Conservation (phyloP, 495 filamentous ascomycete genomes). For the Antarctomyces pellizariae region DNA sequence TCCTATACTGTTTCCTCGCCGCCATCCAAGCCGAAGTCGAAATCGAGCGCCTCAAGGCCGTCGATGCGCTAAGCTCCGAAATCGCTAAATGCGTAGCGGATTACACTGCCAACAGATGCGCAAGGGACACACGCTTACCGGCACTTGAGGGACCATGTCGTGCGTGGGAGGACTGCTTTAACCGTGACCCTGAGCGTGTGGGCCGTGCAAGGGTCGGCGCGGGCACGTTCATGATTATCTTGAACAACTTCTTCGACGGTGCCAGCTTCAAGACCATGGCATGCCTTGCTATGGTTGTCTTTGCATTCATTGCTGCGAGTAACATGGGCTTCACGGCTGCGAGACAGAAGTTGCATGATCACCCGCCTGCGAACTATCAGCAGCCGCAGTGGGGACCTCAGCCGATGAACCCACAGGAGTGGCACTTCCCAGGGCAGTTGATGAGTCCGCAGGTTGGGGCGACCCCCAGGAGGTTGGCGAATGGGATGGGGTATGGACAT, state of each 20-base stretch:
- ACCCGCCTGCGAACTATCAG: constrained; percentile 6
- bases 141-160: constrained; percentile 50
- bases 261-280: constrained; percentile 54
- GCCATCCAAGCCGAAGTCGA: constrained; percentile 58
- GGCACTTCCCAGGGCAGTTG: constrained; percentile 9
- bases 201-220: constrained; percentile 44
- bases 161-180: constrained; percentile 73
- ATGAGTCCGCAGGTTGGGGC: constrained; percentile 5
- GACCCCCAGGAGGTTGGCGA: too few species aligned
- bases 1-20: constrained; percentile 42
- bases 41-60: constrained; percentile 37
- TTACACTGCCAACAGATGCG: constrained; percentile 54
- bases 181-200: constrained; percentile 39
- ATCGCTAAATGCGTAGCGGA: constrained; percentile 46
- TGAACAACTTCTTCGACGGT: constrained; percentile 46
- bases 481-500: too few species aligned
- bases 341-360: constrained; percentile 5
- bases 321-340: constrained; percentile 29
- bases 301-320: constrained; percentile 26
- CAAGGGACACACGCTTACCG: constrained; percentile 31
- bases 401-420: constrained; percentile 1
- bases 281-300: constrained; percentile 14
- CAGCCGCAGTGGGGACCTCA: constrained; percentile 1
- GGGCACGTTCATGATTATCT: constrained; percentile 61
- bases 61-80: constrained; percentile 38